Conservation (phyloP, 345 rosid genomes). For the Populus nigra region DNA sequence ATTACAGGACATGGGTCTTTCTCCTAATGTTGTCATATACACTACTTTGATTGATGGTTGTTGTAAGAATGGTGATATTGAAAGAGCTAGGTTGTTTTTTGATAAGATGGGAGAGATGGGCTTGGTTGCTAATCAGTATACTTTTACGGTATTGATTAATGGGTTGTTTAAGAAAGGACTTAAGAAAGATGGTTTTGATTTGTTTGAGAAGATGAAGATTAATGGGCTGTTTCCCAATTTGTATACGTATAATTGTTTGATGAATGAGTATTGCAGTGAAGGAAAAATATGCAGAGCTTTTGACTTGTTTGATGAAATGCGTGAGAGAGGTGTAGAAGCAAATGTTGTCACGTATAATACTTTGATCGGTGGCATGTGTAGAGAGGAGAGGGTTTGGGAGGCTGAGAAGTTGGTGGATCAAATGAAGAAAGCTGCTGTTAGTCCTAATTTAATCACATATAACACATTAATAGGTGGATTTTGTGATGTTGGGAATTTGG, state of each 20-base stretch:
- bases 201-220: conserved; percentile 56
- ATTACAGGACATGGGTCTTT: conserved; percentile 47
- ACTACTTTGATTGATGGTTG: conserved; percentile 81
- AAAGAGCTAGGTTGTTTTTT: conserved; percentile 54
- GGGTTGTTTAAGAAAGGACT: conserved; percentile 66
- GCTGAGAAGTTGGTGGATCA: conserved; percentile 47
- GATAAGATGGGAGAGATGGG: conserved; percentile 48
- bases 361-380: conserved; percentile 54
- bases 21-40: conserved; percentile 60
- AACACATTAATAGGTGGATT: conserved; percentile 65
- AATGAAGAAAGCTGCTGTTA: conserved; percentile 49
- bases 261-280: conserved; percentile 47
- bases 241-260: conserved; percentile 61
- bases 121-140: conserved; percentile 62
- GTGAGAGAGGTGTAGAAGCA: conserved; percentile 49
- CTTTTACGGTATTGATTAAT: conserved; percentile 67
- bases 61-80: conserved; percentile 61
- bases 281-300: conserved; percentile 44
- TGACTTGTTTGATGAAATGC: conserved; percentile 77
- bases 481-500: conserved; percentile 41
- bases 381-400: conserved; percentile 42
- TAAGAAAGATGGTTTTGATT: conserved; percentile 50
- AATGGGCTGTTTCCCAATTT: conserved; percentile 55
- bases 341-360: conserved; percentile 64
- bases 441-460: conserved; percentile 56